phyloP scores from a whole-genome alignment of 2,329 filamentous ascomycete genomes.

The Alternaria panax region DNA sequence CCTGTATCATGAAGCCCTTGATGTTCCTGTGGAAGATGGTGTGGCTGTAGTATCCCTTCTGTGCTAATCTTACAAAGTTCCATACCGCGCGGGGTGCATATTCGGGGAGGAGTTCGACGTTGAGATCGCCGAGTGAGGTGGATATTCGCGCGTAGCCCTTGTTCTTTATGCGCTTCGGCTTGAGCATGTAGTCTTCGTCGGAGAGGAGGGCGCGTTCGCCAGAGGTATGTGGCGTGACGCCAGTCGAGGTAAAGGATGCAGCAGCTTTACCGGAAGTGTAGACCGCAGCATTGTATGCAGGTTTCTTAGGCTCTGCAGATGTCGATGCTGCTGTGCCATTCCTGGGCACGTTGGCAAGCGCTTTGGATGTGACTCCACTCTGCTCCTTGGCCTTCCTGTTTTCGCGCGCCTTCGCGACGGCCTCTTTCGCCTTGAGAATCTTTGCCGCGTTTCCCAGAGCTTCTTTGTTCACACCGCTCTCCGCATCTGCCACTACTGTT shows the following conservation, averaged over 20 bases:
- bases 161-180: constrained; percentile 83
- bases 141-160: constrained; percentile 92
- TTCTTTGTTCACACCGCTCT: constrained; percentile 75
- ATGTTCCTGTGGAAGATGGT: constrained; percentile 94
- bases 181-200: constrained; percentile 96
- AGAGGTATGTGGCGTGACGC: constrained; percentile 89
- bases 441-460: constrained; percentile 82
- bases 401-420: constrained; percentile 86
- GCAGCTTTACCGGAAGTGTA: constrained; percentile 92
- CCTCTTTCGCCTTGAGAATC: constrained; percentile 88
- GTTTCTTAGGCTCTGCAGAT: constrained; percentile 42
- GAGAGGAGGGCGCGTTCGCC: constrained; percentile 84
- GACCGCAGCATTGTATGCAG: constrained; percentile 78
- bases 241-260: constrained; percentile 94
- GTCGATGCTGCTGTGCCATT: constrained; percentile 40
- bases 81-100: constrained; percentile 92
- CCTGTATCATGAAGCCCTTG: constrained; percentile 96
- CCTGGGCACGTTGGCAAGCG: constrained; percentile 28
- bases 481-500: constrained; percentile 73
- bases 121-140: constrained; percentile 84
- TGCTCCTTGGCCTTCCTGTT: constrained; percentile 64
- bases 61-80: constrained; percentile 90
- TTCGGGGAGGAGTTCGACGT: constrained; percentile 88
- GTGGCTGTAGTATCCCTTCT: constrained; percentile 87
- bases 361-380: constrained; percentile 26